Evolutionary conservation across 2,329 filamentous ascomycete genomes (phyloP).

Genomic region (Hymenoscyphus scutula): DNA sequence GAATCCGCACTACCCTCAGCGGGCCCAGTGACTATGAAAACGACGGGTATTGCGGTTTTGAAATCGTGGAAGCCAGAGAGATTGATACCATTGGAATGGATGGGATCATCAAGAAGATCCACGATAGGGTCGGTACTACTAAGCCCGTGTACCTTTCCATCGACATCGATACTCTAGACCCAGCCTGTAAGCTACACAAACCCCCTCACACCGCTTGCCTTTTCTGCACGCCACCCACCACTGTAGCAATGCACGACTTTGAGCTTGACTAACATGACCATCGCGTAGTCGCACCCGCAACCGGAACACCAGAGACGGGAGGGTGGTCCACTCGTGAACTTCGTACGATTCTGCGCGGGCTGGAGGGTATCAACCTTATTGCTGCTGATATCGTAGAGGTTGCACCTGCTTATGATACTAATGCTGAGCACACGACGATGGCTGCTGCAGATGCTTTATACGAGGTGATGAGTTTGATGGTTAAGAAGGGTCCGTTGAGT

Average conservation of each 20-base stretch:
- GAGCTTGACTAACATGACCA: neutral
- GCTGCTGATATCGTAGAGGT: slow-evolving; percentile 74
- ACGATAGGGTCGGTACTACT: slow-evolving; percentile 68
- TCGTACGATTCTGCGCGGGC: slow-evolving; percentile 65
- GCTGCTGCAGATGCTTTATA: slow-evolving; percentile 68
- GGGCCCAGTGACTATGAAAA: slow-evolving; percentile 81
- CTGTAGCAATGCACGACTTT: neutral
- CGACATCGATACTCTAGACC: slow-evolving; percentile 86
- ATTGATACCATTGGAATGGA: slow-evolving; percentile 67
- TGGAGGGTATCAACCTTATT: slow-evolving; percentile 68
- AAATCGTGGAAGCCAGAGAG: slow-evolving; percentile 74
- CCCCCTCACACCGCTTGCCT: slow-evolving; percentile 11
- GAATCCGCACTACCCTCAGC: slow-evolving; percentile 78
- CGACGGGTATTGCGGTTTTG: slow-evolving; percentile 80
- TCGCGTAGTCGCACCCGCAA: slow-evolving; percentile 62
- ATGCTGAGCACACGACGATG: slow-evolving; percentile 72
- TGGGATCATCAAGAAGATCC: slow-evolving; percentile 77
- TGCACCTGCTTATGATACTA: slow-evolving; percentile 69
- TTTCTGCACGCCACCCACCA: slow-evolving; percentile 9
- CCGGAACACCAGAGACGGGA: slow-evolving; percentile 73
- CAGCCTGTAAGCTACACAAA: slow-evolving; percentile 56
- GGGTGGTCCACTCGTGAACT: slow-evolving; percentile 74
- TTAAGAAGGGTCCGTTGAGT: slow-evolving; percentile 71
- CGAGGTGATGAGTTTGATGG: slow-evolving; percentile 80
- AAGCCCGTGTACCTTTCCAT: slow-evolving; percentile 79